Evolutionary conservation across 139 green algal genomes (phyloP).

Genomic region (Chlorella vulgaris): DNA sequence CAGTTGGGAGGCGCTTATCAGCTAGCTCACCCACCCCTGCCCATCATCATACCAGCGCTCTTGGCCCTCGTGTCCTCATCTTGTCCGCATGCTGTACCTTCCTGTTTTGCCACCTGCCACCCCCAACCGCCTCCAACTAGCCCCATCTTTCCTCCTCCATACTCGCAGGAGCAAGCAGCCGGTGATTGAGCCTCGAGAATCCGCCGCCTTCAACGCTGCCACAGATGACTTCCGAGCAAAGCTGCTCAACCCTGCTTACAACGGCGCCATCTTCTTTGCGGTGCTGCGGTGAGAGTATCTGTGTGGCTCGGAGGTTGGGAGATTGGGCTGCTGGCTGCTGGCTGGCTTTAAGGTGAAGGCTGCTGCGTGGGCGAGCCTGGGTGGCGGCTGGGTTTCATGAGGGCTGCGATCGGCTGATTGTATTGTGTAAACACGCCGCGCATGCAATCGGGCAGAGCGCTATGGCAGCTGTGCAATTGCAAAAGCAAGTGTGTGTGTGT

Average conservation of each 20-base stretch:
- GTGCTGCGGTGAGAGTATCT: constrained; percentile 52
- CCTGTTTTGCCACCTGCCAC: too few species aligned
- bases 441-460: too few species aligned
- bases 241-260: constrained; percentile 64
- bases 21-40: neutral
- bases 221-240: constrained; percentile 77
- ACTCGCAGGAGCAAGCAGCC: constrained; percentile 73
- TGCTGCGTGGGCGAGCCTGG: neutral
- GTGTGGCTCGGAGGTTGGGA: too few species aligned
- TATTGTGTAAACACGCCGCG: too few species aligned
- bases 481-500: too few species aligned
- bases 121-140: too few species aligned
- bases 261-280: constrained; percentile 91
- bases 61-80: too few species aligned
- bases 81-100: too few species aligned
- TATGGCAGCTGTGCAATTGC: too few species aligned
- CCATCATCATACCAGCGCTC: neutral
- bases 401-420: neutral
- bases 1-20: neutral
- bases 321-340: neutral
- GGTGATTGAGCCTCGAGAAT: constrained; percentile 84
- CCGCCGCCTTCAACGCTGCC: constrained; percentile 53
- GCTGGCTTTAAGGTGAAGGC: neutral
- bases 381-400: neutral
- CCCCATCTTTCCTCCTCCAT: too few species aligned